A percentile compares a stretch with the other conserved stretches of the same genome.
Conservation (phyloP, 768 basidiomycete species). For the Amanita exitialis region DNA sequence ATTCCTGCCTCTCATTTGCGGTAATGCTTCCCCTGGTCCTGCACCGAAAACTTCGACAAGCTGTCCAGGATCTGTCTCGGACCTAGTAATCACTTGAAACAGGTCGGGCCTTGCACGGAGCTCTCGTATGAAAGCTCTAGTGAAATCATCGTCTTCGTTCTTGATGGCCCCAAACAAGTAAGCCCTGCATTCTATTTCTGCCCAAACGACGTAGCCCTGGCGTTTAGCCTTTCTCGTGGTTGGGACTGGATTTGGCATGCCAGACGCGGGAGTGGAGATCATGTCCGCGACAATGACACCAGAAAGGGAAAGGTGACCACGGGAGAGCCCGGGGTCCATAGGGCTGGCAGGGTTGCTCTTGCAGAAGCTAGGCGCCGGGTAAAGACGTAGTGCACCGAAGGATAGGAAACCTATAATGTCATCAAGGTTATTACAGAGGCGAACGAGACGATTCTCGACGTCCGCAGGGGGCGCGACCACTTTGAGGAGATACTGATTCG, state of each 20-base stretch:
- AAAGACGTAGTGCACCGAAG: constrained; percentile 12
- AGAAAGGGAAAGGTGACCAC: neutral
- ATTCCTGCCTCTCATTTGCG: neutral
- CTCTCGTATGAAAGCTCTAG: constrained; percentile 16
- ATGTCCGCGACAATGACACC: neutral
- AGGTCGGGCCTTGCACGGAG: constrained; percentile 20
- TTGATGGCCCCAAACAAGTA: constrained; percentile 22
- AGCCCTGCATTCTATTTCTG: constrained; percentile 4
- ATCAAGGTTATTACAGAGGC: constrained; percentile 19
- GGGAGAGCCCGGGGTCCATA: neutral
- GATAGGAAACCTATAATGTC: constrained; percentile 21
- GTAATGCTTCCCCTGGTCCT: constrained; percentile 5
- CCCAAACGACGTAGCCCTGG: neutral
- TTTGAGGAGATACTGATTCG: neutral
- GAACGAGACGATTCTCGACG: constrained; percentile 19
- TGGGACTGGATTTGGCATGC: neutral
- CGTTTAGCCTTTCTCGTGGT: neutral
- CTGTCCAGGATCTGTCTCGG: constrained; percentile 17
- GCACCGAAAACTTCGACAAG: constrained; percentile 16
- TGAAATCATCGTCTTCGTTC: constrained; percentile 17
- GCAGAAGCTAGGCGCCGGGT: constrained; percentile 14
- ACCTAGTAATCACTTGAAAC: constrained; percentile 19
- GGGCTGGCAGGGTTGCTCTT: constrained; percentile 2
- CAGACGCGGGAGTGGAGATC: neutral
- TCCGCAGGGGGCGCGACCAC: constrained; percentile 8